Evolutionary conservation across 1,139 yeast species (phyloP).

Genomic region (Pichia sp.): DNA sequence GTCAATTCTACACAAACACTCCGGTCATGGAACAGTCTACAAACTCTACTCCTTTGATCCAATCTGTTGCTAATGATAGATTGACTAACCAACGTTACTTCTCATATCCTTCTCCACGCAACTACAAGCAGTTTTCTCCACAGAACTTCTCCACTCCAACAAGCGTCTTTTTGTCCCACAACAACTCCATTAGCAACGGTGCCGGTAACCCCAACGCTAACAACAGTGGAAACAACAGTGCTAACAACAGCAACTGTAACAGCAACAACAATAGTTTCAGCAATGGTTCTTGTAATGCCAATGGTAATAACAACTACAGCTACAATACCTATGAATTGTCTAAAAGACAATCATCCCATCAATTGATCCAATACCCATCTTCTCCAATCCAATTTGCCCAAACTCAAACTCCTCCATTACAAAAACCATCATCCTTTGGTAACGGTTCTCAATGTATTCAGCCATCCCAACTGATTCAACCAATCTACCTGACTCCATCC

Average conservation of each 20-base stretch:
- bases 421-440: not conserved
- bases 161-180: too few species aligned
- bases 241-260: too few species aligned
- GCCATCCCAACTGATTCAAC: constrained; percentile 2
- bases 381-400: not conserved
- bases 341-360: not conserved
- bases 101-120: not conserved
- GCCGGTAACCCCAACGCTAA: too few species aligned
- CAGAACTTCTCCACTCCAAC: too few species aligned
- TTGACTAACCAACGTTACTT: not conserved
- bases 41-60: not conserved
- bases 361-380: not conserved
- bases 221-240: too few species aligned
- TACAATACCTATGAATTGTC: not conserved
- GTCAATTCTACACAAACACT: not conserved
- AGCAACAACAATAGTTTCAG: not conserved
- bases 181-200: too few species aligned
- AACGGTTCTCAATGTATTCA: not conserved
- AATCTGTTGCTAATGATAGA: not conserved
- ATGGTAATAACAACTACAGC: not conserved
- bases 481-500: constrained; percentile 2
- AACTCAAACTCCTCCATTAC: not conserved
- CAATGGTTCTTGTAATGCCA: not conserved
- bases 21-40: not conserved
- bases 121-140: not conserved